Evolutionary conservation across 371 early-diverging fungal species (phyloP).

Genomic region (Antonospora locustae): DNA sequence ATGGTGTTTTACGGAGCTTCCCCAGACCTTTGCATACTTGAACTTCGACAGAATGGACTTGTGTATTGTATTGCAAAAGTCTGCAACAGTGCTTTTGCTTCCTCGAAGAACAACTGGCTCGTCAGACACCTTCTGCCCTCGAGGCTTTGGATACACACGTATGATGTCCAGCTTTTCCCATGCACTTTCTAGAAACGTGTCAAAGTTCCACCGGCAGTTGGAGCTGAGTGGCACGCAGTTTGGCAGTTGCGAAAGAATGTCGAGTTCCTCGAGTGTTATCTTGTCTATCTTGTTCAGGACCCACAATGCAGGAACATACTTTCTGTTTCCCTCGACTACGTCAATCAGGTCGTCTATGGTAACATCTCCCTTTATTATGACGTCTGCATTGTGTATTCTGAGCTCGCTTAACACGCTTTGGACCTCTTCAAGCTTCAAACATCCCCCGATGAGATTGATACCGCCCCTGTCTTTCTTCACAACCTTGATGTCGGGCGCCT

Average conservation of each 20-base stretch:
- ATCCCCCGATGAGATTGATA: conserved; percentile 70
- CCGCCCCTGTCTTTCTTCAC: conserved; percentile 94
- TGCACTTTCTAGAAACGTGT: conserved; percentile 70
- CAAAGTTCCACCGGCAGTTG: conserved; percentile 96
- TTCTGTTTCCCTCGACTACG: conserved; percentile 79
- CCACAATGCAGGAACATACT: conserved; percentile 83
- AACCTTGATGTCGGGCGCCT: conserved; percentile 67
- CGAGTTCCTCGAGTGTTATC: conserved; percentile 84
- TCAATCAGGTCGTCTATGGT: conserved; percentile 95
- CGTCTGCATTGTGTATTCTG: conserved; percentile 86
- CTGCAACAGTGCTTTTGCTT: conserved; percentile 65
- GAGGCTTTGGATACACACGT: conserved; percentile 87
- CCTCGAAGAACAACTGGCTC: conserved; percentile 78
- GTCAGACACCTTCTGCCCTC: conserved; percentile 81
- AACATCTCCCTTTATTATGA: conserved; percentile 68
- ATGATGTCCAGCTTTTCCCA: conserved; percentile 50
- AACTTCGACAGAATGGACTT: conserved; percentile 80
- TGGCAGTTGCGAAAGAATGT: conserved; percentile 47
- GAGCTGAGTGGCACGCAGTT: conserved; percentile 71
- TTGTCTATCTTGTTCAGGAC: conserved; percentile 94
- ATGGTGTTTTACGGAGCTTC: conserved; percentile 83
- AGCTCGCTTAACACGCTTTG: conserved; percentile 85
- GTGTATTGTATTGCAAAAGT: conserved; percentile 93
- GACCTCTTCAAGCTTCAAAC: conserved; percentile 72
- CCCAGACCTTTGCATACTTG: conserved; percentile 93